Evolutionary conservation across 2,329 filamentous ascomycete species (phyloP).

Genomic region (Botryotinia globosa): DNA sequence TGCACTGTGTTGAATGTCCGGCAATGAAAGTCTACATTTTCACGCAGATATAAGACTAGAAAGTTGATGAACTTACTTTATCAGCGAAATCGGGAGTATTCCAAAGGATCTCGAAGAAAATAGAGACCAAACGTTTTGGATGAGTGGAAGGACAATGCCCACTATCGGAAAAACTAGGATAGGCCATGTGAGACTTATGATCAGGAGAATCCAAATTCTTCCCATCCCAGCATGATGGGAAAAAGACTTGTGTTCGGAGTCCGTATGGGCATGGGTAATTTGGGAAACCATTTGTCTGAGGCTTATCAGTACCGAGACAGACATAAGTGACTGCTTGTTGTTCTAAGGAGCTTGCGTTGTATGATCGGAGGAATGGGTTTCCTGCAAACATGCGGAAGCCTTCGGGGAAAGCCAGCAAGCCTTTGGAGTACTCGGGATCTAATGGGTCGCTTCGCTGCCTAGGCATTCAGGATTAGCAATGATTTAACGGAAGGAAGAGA

Average conservation of each 20-base stretch:
- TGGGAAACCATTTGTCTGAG: slow-evolving; percentile 52
- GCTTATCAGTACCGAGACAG: slow-evolving; percentile 49
- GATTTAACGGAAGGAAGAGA: not conserved
- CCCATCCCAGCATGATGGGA: slow-evolving; percentile 64
- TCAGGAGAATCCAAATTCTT: slow-evolving; percentile 52
- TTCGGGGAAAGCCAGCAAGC: slow-evolving; percentile 55
- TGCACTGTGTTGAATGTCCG: not conserved
- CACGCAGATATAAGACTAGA: accelerated
- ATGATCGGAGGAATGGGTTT: slow-evolving; percentile 51
- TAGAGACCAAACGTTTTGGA: slow-evolving; percentile 53
- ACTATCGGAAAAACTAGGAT: slow-evolving; percentile 47
- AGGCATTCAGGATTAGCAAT: not conserved
- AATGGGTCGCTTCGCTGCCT: slow-evolving; percentile 44
- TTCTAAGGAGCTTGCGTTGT: slow-evolving; percentile 43
- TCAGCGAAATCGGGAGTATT: slow-evolving; percentile 50
- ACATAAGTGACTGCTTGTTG: slow-evolving; percentile 53
- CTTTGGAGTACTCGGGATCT: slow-evolving; percentile 42
- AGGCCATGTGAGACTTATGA: slow-evolving; percentile 56
- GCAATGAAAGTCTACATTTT: not conserved
- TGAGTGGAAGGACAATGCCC: slow-evolving; percentile 51
- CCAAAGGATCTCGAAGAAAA: slow-evolving; percentile 61
- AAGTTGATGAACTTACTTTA: slow-evolving; percentile 27
- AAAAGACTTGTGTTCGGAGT: slow-evolving; percentile 53
- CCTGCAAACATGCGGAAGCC: slow-evolving; percentile 67
- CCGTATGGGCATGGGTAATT: slow-evolving; percentile 52